phyloP scores from a whole-genome alignment of 2,329 filamentous ascomycete genomes.

The Leptodontidium sp. region DNA sequence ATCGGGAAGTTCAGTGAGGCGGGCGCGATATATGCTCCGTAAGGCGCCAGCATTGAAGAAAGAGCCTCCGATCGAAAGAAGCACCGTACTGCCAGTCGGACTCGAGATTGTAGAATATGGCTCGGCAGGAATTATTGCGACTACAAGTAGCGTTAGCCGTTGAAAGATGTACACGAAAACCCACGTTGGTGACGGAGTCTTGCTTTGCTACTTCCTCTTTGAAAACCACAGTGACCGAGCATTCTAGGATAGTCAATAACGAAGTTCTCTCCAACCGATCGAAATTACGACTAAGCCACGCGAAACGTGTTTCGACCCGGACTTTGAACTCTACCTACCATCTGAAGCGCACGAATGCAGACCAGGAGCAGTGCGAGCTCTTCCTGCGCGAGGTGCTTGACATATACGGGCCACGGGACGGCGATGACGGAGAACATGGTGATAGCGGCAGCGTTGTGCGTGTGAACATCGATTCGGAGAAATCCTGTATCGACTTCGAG shows the following conservation, averaged over 20 bases:
- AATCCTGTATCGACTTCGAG: too few relatives aligned
- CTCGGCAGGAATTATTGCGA: too few relatives aligned
- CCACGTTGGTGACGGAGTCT: not conserved
- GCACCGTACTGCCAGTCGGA: constrained; percentile 1
- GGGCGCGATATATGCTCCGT: constrained; percentile 1
- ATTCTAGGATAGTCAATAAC: too few relatives aligned
- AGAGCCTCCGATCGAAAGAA: constrained; percentile 10
- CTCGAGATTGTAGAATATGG: too few relatives aligned
- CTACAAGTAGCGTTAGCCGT: constrained; percentile 7
- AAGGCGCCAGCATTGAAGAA: constrained; percentile 4
- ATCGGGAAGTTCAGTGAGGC: constrained; percentile 6
- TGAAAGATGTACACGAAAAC: constrained; percentile 12
- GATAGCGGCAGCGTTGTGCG: constrained; percentile 22
- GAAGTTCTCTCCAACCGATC: constrained; percentile 4
- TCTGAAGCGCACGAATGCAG: constrained; percentile 10
- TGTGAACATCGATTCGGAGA: constrained; percentile 22
- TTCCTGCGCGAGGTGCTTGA: too few relatives aligned
- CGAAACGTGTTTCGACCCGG: constrained; percentile 20
- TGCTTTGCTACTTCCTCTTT: constrained; percentile 7
- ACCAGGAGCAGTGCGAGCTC: constrained; percentile 21
- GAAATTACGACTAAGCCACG: constrained; percentile 23
- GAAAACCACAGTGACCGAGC: not conserved
- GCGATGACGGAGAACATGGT: constrained; percentile 16
- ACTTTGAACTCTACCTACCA: constrained; percentile 22
- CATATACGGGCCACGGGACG: constrained; percentile 17